Evolutionary conservation across 176 grass and related monocot genomes (phyloP).

Genomic region (Carex cristatella): DNA sequence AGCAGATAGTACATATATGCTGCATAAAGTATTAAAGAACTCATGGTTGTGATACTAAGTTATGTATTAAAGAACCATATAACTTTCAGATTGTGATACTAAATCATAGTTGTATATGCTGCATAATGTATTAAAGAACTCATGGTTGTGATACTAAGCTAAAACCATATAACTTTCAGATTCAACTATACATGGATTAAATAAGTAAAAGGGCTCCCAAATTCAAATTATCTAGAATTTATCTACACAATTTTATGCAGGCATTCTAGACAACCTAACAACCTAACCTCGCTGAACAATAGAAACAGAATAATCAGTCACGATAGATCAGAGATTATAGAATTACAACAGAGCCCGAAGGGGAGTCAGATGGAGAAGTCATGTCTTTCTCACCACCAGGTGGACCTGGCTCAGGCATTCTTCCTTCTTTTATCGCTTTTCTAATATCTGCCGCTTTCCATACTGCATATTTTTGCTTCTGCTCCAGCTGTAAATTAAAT

Average conservation of each 20-base stretch:
- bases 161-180: not conserved
- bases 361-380: slow-evolving; percentile 21
- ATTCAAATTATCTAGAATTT: not conserved
- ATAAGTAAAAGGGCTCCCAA: not conserved
- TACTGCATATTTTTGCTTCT: slow-evolving; percentile 92
- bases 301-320: not conserved
- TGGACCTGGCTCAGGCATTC: slow-evolving; percentile 83
- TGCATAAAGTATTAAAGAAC: not conserved
- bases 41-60: not conserved
- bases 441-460: slow-evolving; percentile 99
- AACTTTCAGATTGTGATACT: too few species aligned
- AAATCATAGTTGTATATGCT: not conserved
- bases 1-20: not conserved
- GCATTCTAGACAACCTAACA: not conserved
- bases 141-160: not conserved
- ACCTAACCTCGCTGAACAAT: not conserved
- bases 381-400: slow-evolving; percentile 78
- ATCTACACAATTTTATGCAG: not conserved
- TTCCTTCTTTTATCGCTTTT: slow-evolving; percentile 92
- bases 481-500: slow-evolving; percentile 56
- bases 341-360: slow-evolving; percentile 38
- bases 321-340: slow-evolving; percentile 5
- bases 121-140: not conserved
- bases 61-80: not conserved
- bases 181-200: not conserved